Conservation (phyloP, 2,329 filamentous ascomycete genomes). For the Didymella segeticola region DNA sequence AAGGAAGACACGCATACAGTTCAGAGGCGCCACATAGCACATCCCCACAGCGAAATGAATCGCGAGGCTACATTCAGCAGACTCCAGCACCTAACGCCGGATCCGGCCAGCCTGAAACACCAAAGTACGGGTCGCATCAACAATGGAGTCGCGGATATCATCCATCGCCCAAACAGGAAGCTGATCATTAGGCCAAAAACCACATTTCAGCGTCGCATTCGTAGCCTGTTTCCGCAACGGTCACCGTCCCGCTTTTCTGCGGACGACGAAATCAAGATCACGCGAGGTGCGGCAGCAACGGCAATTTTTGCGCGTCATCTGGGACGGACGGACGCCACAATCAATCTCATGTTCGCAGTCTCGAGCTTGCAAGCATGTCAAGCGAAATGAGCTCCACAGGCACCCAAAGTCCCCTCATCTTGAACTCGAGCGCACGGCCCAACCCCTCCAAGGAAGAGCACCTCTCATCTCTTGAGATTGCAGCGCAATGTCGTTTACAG, state of each 20-base stretch:
- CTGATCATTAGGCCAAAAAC: constrained; percentile 39
- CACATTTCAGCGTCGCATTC: constrained; percentile 31
- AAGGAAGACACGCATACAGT: constrained; percentile 29
- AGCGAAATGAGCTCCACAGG: constrained; percentile 50
- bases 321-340: constrained; percentile 28
- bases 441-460: constrained; percentile 30
- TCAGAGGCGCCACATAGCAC: constrained; percentile 29
- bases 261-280: constrained; percentile 11
- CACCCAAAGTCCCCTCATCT: constrained; percentile 35
- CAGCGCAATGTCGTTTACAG: constrained; percentile 36
- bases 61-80: constrained; percentile 23
- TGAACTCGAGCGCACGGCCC: constrained; percentile 36
- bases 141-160: constrained; percentile 42
- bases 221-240: constrained; percentile 24
- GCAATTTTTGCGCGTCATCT: constrained; percentile 22
- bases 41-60: constrained; percentile 34
- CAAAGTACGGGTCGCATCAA: constrained; percentile 40
- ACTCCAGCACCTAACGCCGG: constrained; percentile 37
- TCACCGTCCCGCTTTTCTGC: constrained; percentile 21
- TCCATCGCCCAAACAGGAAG: constrained; percentile 47
- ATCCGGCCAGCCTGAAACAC: constrained; percentile 44
- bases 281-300: constrained; percentile 13
- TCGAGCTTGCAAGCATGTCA: constrained; percentile 35
- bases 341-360: constrained; percentile 25
- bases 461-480: constrained; percentile 46